Conservation (phyloP, 345 rosid genomes). For the Ricinus communis region DNA sequence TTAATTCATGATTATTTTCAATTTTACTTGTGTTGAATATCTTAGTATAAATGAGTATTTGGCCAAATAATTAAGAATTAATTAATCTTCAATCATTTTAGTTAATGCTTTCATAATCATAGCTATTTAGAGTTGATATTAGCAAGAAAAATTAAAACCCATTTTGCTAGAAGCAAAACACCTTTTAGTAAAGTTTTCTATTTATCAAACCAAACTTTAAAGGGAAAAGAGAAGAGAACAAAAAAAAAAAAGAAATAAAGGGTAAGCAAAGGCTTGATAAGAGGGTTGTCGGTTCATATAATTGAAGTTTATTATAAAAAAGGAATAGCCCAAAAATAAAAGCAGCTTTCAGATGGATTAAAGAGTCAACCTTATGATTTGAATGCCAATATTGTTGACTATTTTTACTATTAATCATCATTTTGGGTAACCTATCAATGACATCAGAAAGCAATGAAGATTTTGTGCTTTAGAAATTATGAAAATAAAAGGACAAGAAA, state of each 20-base stretch:
- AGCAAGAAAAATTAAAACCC: no score
- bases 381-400: background rate
- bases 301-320: conserved; percentile 16
- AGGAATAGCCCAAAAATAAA: background rate
- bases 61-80: no score
- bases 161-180: no score
- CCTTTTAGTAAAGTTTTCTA: no score
- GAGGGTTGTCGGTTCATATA: conserved; percentile 30
- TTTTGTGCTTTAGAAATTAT: background rate
- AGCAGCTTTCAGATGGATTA: background rate
- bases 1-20: no score
- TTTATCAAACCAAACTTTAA: no score
- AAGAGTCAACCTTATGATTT: conserved; percentile 9
- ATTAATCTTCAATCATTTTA: no score
- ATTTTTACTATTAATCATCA: background rate
- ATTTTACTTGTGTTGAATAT: no score
- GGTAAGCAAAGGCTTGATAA: conserved; percentile 12
- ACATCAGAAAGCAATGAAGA: background rate
- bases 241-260: background rate
- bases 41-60: no score
- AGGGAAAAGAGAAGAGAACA: no score
- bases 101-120: no score
- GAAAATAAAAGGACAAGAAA: background rate
- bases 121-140: no score
- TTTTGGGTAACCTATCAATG: background rate